Evolutionary conservation across 2,329 filamentous ascomycete genomes (phyloP), one percentile per base, ranked within the genome.

Genomic region (Penicillium sp.): DNA sequence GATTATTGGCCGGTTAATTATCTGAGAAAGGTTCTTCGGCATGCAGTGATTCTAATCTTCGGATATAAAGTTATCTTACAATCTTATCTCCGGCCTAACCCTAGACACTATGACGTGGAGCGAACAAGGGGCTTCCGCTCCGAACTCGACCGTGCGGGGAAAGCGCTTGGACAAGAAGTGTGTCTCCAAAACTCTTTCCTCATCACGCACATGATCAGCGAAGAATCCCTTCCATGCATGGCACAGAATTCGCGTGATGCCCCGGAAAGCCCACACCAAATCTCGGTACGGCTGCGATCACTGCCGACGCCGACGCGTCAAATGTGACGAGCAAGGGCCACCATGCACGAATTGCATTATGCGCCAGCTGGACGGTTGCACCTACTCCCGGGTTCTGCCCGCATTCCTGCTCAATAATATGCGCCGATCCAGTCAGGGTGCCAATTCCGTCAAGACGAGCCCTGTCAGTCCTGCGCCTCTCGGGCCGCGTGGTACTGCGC

Each of bases 311-410:
- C 53, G 64, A 46, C 58, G 60, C 33, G 63, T 66, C 18, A 68
- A 73, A 61, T 75, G 73, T 54, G 72, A 75, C 39, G 72, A 75
- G 58, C 60, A 59, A 41, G 67, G 67, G 6, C 71, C 73, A 10
- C 68, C 69, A 19, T 75, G 73, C 51, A 59, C 59, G 2, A 73
- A 75, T 36, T 75, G 72, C 53, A 61, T 62, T 24, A 51, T 58
- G 10, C 68, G 72, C 10, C 58, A 68, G 35, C 52, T 71, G 31
- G 54, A 50, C 4, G 33, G 63, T 35, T 74, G 71, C 60, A 64
- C 59, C 31, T 63, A 67, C 40, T 63, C 60, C 24, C 60, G 61
- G 27, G 55, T 66, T 19, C 54, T 51, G n/a, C 60, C 61, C 1
- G 55, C 56, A 19, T 51, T 50, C 16, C 22, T 51, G 22, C 40